A percentile compares a stretch with the other conserved stretches of the same genome.
These are phyloP conservation scores for Ophiocordyceps sinensis DNA, from an alignment of 2,329 filamentous ascomycete species.

Conservation along the genomic window DNA sequence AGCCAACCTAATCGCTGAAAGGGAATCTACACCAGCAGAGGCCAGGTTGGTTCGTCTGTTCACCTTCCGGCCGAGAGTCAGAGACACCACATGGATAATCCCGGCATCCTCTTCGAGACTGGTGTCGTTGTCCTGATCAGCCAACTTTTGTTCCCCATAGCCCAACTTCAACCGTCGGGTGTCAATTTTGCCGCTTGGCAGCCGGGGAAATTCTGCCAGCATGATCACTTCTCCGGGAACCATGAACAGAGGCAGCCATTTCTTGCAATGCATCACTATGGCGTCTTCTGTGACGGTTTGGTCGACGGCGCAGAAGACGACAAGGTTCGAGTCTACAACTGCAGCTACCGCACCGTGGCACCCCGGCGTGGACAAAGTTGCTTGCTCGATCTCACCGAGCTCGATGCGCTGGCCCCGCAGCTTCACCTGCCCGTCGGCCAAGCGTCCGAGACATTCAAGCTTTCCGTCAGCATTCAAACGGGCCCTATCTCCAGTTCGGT, in stretches of 20 bases:
- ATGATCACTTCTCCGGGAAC: slow-evolving; percentile 59
- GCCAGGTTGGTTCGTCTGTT: slow-evolving; percentile 27
- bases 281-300: slow-evolving; percentile 14
- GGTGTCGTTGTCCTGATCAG: slow-evolving; percentile 1
- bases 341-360: slow-evolving; percentile 53
- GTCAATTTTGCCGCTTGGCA: slow-evolving; percentile 77
- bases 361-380: slow-evolving; percentile 42
- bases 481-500: slow-evolving; percentile 77
- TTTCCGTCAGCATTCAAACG: slow-evolving; percentile 50
- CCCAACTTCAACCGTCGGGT: slow-evolving; percentile 45
- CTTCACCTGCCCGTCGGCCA: slow-evolving; percentile 72
- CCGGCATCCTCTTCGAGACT: slow-evolving; percentile 5
- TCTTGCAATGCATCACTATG: slow-evolving; percentile 46
- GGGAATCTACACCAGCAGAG: slow-evolving; percentile 50
- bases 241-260: slow-evolving; percentile 76
- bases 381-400: slow-evolving; percentile 65
- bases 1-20: slow-evolving; percentile 34
- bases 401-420: slow-evolving; percentile 73
- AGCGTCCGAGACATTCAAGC: slow-evolving; percentile 72
- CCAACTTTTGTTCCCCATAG: slow-evolving; percentile 17
- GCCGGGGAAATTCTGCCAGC: slow-evolving; percentile 50
- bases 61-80: slow-evolving; percentile 24
- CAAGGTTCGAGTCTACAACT: slow-evolving; percentile 53
- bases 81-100: slow-evolving; percentile 25
- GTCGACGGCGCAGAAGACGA: slow-evolving; percentile 57